Conservation (phyloP, 148 eudicot species). For the Pharnaceum exiguum region DNA sequence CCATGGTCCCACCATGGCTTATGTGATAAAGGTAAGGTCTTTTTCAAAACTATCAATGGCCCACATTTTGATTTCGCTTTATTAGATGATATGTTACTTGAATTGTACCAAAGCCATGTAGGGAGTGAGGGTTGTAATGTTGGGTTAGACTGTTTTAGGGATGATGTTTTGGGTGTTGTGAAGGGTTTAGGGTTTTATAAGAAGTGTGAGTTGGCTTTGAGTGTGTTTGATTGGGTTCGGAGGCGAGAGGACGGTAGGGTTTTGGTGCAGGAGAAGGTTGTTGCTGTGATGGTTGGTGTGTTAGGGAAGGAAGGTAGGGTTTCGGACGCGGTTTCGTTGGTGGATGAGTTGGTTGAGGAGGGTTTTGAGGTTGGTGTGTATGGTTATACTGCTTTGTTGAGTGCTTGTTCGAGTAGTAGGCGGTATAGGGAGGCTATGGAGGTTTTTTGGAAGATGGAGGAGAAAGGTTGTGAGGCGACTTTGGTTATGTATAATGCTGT, state of each 20-base stretch:
- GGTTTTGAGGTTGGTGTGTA: constrained; percentile 75
- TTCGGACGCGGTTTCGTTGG: constrained; percentile 50
- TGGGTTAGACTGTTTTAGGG: constrained; percentile 20
- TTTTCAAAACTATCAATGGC: constrained; percentile 40
- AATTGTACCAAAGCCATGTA: constrained; percentile 20
- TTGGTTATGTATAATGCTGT: constrained; percentile 86
- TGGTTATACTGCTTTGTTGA: constrained; percentile 72
- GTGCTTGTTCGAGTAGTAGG: constrained; percentile 65
- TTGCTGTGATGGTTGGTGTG: constrained; percentile 60
- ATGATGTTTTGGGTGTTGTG: constrained; percentile 62
- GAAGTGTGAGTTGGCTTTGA: constrained; percentile 58
- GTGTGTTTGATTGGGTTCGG: constrained; percentile 63
- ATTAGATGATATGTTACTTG: constrained; percentile 28
- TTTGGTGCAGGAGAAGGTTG: constrained; percentile 53
- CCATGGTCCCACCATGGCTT: constrained; percentile 68
- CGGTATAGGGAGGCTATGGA: constrained; percentile 74
- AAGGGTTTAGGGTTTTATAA: constrained; percentile 67
- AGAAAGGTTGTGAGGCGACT: constrained; percentile 78
- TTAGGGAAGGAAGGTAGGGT: constrained; percentile 73
- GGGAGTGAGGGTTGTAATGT: constrained; percentile 13
- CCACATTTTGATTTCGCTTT: constrained; percentile 36
- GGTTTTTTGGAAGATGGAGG: constrained; percentile 71
- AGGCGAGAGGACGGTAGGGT: constrained; percentile 21
- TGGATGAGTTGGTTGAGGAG: constrained; percentile 45
- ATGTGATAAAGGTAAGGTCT: constrained; percentile 58